Percentiles rank a stretch among this genome's conserved stretches.
phyloP scores from a whole-genome alignment of 164 flowering plant genomes.

The Protea cynaroides region DNA sequence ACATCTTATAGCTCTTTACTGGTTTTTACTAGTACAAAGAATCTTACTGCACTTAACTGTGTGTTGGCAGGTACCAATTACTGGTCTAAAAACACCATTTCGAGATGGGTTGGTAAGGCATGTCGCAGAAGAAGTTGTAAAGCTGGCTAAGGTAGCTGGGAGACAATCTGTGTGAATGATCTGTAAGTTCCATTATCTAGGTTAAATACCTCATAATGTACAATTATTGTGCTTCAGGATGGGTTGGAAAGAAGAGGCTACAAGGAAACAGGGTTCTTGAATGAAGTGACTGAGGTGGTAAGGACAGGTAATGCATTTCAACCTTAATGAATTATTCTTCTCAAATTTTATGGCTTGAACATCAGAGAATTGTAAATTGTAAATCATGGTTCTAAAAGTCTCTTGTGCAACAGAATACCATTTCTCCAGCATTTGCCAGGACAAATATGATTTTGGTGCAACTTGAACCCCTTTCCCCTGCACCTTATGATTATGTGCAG shows the following conservation, averaged over 20 bases:
- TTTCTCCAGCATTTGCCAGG: too few species aligned
- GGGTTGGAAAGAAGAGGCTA: constrained; percentile 95
- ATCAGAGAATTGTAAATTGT: too few species aligned
- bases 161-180: neutral
- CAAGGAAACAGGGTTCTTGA: constrained; percentile 84
- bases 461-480: too few species aligned
- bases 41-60: constrained; percentile 11
- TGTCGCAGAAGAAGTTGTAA: constrained; percentile 52
- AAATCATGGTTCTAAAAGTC: too few species aligned
- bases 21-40: neutral
- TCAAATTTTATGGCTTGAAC: too few species aligned
- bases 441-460: too few species aligned
- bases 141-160: constrained; percentile 81
- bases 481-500: too few species aligned
- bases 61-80: constrained; percentile 58
- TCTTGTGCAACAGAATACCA: too few species aligned
- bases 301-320: too few species aligned
- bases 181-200: neutral
- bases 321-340: neutral
- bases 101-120: too few species aligned
- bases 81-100: constrained; percentile 70
- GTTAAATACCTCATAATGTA: neutral
- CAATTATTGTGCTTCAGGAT: constrained; percentile 40
- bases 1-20: too few species aligned
- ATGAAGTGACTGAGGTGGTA: constrained; percentile 11